Evolutionary conservation across 345 rosid species (phyloP).

Genomic region (Hevea brasiliensis): DNA sequence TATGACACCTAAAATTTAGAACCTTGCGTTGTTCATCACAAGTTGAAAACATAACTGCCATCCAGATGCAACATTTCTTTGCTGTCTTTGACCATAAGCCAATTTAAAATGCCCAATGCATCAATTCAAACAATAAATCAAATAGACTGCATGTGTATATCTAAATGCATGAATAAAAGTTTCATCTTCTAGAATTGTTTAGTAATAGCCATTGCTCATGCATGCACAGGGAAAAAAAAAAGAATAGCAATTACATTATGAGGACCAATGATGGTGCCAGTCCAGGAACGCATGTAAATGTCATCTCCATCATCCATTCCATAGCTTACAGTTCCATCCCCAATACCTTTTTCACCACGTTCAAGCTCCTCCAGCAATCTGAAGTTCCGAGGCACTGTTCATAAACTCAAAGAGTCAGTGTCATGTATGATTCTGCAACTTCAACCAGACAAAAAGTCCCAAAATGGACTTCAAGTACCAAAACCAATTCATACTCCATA

Average conservation of each 20-base stretch:
- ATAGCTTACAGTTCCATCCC: slow-evolving; percentile 90
- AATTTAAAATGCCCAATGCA: neutral
- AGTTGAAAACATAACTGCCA: neutral
- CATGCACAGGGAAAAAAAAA: neutral
- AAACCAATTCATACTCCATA: neutral
- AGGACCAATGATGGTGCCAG: slow-evolving; percentile 89
- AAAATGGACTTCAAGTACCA: neutral
- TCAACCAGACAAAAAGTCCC: neutral
- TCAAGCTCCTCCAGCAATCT: slow-evolving; percentile 87
- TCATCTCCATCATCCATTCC: slow-evolving; percentile 95
- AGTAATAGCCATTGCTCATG: neutral
- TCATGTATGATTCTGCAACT: neutral
- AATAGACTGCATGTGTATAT: neutral
- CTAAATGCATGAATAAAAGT: neutral
- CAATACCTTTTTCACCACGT: slow-evolving; percentile 90
- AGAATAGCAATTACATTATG: slow-evolving; percentile 61
- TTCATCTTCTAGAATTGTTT: neutral
- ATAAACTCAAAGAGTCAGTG: slow-evolving; percentile 14
- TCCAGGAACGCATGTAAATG: slow-evolving; percentile 90
- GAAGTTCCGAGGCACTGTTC: slow-evolving; percentile 76
- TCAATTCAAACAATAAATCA: neutral
- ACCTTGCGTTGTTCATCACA: neutral
- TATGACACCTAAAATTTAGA: neutral
- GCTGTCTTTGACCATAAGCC: neutral
- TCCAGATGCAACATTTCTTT: neutral